Percentiles rank a stretch among this genome's conserved stretches.
Conservation (phyloP, 2,329 filamentous ascomycete species). For the Hypoxylon sp. region DNA sequence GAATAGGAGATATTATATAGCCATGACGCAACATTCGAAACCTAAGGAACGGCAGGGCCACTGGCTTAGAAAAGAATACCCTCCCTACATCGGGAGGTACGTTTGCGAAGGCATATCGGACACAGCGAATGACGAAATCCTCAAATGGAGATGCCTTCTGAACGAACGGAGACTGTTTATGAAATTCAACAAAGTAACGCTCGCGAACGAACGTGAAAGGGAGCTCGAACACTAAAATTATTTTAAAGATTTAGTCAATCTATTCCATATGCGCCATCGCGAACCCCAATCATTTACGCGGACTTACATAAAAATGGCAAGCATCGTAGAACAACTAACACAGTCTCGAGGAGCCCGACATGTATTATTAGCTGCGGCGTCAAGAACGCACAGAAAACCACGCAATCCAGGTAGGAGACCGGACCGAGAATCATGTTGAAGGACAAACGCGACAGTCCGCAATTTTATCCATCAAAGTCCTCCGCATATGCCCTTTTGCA, state of each 20-base stretch:
- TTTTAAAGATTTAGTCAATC: slow-evolving; percentile 11
- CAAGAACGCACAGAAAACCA: slow-evolving; percentile 79
- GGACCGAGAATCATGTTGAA: slow-evolving; percentile 78
- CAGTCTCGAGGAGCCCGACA: slow-evolving; percentile 73
- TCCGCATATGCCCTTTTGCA: background rate
- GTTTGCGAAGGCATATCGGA: slow-evolving; percentile 82
- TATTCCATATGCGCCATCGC: background rate
- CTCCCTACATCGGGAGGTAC: slow-evolving; percentile 78
- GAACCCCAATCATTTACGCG: background rate
- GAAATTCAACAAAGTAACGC: slow-evolving; percentile 63
- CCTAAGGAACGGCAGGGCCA: slow-evolving; percentile 80
- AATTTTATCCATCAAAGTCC: background rate
- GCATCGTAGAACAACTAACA: slow-evolving; percentile 70
- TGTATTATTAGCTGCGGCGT: slow-evolving; percentile 79
- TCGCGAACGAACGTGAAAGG: slow-evolving; percentile 72
- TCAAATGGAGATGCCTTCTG: slow-evolving; percentile 80
- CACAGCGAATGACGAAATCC: slow-evolving; percentile 82
- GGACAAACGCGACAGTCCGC: background rate
- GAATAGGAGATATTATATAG: slow-evolving; percentile 71
- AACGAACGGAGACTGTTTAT: slow-evolving; percentile 73
- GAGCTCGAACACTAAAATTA: slow-evolving; percentile 67
- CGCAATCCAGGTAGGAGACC: slow-evolving; percentile 82
- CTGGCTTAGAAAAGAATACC: slow-evolving; percentile 82
- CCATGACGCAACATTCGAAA: slow-evolving; percentile 84
- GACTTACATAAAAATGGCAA: slow-evolving; percentile 78